A percentile compares a stretch with the other conserved stretches of the same genome.
Conservation (phyloP, 1,284 basidiomycete species). For the Cryptococcus neoformans region DNA sequence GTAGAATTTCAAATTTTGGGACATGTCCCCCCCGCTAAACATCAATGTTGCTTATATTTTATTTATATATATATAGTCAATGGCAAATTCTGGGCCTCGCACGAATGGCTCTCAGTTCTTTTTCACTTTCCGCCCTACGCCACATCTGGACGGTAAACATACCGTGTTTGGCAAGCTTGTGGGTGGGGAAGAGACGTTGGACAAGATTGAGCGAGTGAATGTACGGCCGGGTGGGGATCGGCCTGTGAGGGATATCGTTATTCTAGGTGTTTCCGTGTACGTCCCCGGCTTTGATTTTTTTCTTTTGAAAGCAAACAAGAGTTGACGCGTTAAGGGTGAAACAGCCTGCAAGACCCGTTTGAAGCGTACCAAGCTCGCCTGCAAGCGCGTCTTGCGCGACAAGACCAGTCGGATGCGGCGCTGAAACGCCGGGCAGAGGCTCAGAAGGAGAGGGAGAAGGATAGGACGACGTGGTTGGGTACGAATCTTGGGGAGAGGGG, state of each 20-base stretch:
- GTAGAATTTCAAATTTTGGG: constrained; percentile 5
- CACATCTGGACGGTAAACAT: constrained; percentile 64
- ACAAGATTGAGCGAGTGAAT: constrained; percentile 75
- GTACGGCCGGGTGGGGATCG: constrained; percentile 79
- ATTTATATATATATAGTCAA: constrained; percentile 51
- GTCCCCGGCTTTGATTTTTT: constrained; percentile 13
- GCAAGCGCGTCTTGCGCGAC: constrained; percentile 42
- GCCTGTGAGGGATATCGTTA: constrained; percentile 73
- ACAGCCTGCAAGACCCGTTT: constrained; percentile 52
- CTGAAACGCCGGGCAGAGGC: constrained; percentile 36
- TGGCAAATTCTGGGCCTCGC: constrained; percentile 83
- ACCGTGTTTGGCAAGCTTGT: constrained; percentile 97
- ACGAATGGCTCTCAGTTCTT: constrained; percentile 77
- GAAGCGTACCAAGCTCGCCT: constrained; percentile 49
- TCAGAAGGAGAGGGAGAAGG: constrained; percentile 49
- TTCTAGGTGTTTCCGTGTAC: constrained; percentile 45
- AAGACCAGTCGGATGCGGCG: constrained; percentile 45
- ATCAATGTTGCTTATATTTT: background rate
- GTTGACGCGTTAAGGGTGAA: background rate
- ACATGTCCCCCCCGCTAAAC: background rate
- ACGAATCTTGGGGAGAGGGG: constrained; percentile 48
- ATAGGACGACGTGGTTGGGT: constrained; percentile 51
- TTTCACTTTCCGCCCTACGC: constrained; percentile 74
- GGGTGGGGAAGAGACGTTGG: constrained; percentile 86
- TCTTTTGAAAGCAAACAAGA: background rate